A percentile compares a stretch with the other conserved stretches of the same genome.
These are phyloP conservation scores for Mycena citricolor DNA, from an alignment of 1,284 basidiomycete species.

Conservation along the genomic window DNA sequence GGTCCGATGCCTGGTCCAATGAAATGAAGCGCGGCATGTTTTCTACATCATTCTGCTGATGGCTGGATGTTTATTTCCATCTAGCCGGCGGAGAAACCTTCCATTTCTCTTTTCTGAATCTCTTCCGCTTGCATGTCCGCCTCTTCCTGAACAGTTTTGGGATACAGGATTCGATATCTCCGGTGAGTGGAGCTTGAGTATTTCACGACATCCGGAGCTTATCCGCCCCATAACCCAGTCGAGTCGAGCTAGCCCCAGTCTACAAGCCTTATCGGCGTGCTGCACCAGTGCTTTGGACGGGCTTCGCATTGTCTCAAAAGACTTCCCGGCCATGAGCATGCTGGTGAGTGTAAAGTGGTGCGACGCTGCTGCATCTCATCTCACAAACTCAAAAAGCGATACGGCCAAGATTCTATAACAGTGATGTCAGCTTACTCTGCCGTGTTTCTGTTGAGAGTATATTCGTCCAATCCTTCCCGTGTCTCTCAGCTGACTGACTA, in stretches of 20 bases:
- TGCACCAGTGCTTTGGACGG: constrained; percentile 69
- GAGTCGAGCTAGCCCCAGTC: constrained; percentile 53
- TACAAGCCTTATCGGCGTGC: constrained; percentile 69
- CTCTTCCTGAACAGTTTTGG: constrained; percentile 82
- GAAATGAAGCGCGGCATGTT: constrained; percentile 66
- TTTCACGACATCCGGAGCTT: too few relatives aligned
- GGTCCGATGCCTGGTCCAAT: constrained; percentile 65
- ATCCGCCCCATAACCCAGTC: constrained; percentile 36
- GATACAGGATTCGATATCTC: constrained; percentile 58
- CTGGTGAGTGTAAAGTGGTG: constrained; percentile 48
- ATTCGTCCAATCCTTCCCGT: constrained; percentile 23
- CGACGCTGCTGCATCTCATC: constrained; percentile 1
- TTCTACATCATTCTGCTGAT: constrained; percentile 16
- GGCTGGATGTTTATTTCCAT: too few relatives aligned
- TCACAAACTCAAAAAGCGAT: constrained; percentile 51
- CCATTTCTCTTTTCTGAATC: constrained; percentile 67
- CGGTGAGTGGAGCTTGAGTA: constrained; percentile 53
- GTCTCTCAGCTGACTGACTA: constrained; percentile 15
- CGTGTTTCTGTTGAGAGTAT: constrained; percentile 71
- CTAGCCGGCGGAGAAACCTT: constrained; percentile 66
- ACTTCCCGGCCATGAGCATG: constrained; percentile 72
- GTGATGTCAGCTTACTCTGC: constrained; percentile 84
- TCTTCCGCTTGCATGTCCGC: constrained; percentile 74
- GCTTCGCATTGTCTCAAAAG: constrained; percentile 65
- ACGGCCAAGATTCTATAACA: constrained; percentile 77